phyloP scores from a whole-genome alignment of 1,139 yeast genomes.

The Saccharomyces hybrid region DNA sequence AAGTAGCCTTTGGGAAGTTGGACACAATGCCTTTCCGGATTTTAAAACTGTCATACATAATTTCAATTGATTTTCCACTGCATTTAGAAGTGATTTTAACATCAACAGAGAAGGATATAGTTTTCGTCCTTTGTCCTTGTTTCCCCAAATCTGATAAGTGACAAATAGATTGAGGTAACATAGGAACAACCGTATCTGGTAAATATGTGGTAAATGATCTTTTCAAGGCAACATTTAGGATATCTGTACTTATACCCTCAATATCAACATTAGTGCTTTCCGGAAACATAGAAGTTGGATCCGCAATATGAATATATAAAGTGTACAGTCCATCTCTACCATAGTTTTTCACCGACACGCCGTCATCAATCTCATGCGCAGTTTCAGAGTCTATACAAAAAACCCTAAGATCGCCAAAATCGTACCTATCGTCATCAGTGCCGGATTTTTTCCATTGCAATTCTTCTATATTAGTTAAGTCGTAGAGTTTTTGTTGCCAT shows the following conservation, averaged over 20 bases:
- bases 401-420: conserved; percentile 46
- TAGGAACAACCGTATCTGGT: conserved; percentile 57
- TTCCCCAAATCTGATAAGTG: conserved; percentile 52
- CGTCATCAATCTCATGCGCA: conserved; percentile 94
- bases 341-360: conserved; percentile 52
- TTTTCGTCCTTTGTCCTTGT: conserved; percentile 39
- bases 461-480: conserved; percentile 17
- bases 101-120: conserved; percentile 40
- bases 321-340: conserved; percentile 32
- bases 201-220: conserved; percentile 66
- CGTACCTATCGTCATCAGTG: conserved; percentile 36
- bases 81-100: conserved; percentile 27
- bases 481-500: conserved; percentile 14
- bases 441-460: conserved; percentile 28
- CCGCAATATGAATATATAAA: conserved; percentile 75
- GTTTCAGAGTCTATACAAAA: conserved; percentile 77
- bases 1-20: conserved; percentile 43
- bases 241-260: conserved; percentile 36
- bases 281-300: conserved; percentile 60
- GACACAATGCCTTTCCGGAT: conserved; percentile 37
- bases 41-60: conserved; percentile 25
- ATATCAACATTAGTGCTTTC: conserved; percentile 6
- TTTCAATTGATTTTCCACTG: conserved; percentile 21
- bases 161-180: conserved; percentile 61
- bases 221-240: conserved; percentile 53